Percentiles rank a stretch among this genome's conserved stretches.
These are phyloP conservation scores for Carex arenaria DNA, from an alignment of 202 grass and related monocot species.

Conservation along the genomic window DNA sequence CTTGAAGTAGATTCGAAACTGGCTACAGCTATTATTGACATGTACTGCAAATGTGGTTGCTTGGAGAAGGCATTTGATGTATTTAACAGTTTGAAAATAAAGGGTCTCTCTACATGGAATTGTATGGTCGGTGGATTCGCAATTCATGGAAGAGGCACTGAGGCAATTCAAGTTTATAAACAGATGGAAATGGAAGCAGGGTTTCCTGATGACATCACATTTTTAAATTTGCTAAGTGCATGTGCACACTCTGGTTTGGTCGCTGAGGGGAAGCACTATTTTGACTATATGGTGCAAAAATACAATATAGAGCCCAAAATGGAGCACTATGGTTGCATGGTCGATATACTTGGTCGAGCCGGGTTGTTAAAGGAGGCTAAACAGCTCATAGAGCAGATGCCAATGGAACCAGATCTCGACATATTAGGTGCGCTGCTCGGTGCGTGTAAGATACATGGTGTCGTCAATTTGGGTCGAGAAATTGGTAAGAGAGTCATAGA, in stretches of 20 bases:
- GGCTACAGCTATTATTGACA: constrained; percentile 58
- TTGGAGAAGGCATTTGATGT: constrained; percentile 53
- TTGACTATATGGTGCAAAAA: constrained; percentile 30
- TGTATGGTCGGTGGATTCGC: constrained; percentile 87
- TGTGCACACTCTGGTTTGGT: constrained; percentile 74
- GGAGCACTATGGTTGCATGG: constrained; percentile 86
- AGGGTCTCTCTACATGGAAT: constrained; percentile 64
- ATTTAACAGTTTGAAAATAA: constrained; percentile 32
- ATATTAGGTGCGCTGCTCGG: constrained; percentile 79
- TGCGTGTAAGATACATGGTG: constrained; percentile 62
- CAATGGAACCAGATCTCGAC: constrained; percentile 51
- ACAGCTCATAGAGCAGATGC: constrained; percentile 65
- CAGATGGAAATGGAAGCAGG: constrained; percentile 49
- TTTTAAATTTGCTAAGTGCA: constrained; percentile 70
- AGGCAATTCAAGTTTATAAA: constrained; percentile 40
- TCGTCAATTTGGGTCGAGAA: constrained; percentile 43
- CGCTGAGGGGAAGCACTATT: constrained; percentile 41
- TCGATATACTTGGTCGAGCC: constrained; percentile 69
- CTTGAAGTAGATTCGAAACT: constrained; percentile 62
- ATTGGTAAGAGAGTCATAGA: constrained; percentile 66
- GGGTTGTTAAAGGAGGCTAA: constrained; percentile 72
- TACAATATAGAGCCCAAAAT: constrained; percentile 57
- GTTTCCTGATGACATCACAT: constrained; percentile 54
- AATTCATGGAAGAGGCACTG: constrained; percentile 42
- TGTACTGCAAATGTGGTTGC: constrained; percentile 91